Conservation (phyloP, 1,284 basidiomycete genomes). For the Laetiporus sulphureus region DNA sequence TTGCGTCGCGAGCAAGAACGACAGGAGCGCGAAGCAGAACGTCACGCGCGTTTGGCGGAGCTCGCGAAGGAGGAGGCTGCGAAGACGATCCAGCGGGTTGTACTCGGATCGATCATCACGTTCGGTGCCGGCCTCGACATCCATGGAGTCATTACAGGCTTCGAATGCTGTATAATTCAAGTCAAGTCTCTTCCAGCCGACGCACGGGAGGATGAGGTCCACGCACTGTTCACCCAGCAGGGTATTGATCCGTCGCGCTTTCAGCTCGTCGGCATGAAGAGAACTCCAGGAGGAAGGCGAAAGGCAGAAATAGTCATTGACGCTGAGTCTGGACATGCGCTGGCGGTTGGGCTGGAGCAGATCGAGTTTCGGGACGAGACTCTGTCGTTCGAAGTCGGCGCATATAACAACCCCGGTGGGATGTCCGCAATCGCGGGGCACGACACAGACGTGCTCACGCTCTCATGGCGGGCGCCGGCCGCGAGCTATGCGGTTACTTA, state of each 20-base stretch:
- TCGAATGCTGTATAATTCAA: constrained; percentile 14
- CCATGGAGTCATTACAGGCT: constrained; percentile 15
- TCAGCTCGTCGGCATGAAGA: constrained; percentile 4
- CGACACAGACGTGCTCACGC: constrained; percentile 1
- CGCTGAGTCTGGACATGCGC: background rate
- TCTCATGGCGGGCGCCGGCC: constrained; percentile 5
- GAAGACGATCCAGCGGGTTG: constrained; percentile 11
- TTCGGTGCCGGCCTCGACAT: constrained; percentile 17
- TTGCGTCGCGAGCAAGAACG: background rate
- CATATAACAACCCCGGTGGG: constrained; percentile 1
- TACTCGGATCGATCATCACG: constrained; percentile 17
- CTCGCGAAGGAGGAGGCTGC: constrained; percentile 13
- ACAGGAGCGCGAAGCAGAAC: background rate
- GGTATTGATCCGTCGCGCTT: constrained; percentile 13
- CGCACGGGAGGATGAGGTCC: constrained; percentile 12
- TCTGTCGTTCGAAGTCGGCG: constrained; percentile 3
- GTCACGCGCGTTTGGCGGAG: constrained; percentile 1
- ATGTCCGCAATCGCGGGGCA: background rate
- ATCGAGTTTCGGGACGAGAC: constrained; percentile 5
- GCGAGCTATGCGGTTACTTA: constrained; percentile 1
- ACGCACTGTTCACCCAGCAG: constrained; percentile 15
- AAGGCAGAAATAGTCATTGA: constrained; percentile 21
- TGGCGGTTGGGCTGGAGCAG: constrained; percentile 3
- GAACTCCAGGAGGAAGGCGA: background rate
- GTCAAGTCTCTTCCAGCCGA: constrained; percentile 13